Conservation (phyloP, 176 grass and related monocot species). For the Triticum dicoccoides region DNA sequence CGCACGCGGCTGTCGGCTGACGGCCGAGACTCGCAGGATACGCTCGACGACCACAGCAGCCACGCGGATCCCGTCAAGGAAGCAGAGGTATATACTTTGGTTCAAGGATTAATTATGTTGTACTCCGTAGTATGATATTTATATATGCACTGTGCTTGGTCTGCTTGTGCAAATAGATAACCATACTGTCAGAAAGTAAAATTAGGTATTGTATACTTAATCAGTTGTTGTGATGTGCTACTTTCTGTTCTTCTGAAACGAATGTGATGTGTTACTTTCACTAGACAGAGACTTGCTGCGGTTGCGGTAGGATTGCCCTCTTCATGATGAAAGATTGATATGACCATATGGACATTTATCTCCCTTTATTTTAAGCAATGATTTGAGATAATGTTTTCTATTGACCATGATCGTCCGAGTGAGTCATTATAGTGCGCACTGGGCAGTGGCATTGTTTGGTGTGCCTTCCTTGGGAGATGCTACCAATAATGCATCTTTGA, state of each 20-base stretch:
- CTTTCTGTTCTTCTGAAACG: neutral
- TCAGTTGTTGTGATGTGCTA: neutral
- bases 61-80: conserved; percentile 51
- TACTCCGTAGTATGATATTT: neutral
- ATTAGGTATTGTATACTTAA: neutral
- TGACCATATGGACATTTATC: neutral
- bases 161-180: neutral
- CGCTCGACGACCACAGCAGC: conserved; percentile 24
- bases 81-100: conserved; percentile 49
- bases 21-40: conserved; percentile 27
- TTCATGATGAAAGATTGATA: conserved; percentile 2
- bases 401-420: neutral
- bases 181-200: neutral
- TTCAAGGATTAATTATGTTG: neutral
- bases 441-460: neutral
- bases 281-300: neutral
- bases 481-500: neutral
- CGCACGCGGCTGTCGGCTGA: conserved; percentile 39
- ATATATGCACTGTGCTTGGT: neutral
- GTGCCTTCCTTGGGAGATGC: conserved; percentile 11
- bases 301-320: neutral
- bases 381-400: neutral
- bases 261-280: neutral
- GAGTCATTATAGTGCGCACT: conserved; percentile 3
- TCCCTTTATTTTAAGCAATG: neutral